Base-by-base conservation (phyloP, 176 grass and related monocot genomes). In the Phoenix roebelenii region DNA sequence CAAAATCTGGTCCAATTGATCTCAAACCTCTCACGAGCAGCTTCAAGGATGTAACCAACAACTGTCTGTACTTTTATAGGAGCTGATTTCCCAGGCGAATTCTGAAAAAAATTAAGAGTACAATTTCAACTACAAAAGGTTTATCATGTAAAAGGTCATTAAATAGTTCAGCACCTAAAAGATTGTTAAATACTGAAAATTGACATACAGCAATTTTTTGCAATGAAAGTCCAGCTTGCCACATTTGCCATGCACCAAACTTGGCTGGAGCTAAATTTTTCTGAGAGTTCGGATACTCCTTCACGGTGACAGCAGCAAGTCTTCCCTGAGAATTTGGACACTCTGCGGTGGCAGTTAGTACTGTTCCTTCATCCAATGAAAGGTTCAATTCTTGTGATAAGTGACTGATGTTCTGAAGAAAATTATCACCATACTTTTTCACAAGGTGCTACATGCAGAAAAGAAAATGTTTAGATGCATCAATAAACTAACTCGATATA, bases 21-120 rank as follows among this genome's bases (percentile, higher is more conserved):
- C 68, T 97, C 83, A 70, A 26, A 85, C 64, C 92, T 87, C 50
- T 85, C 72, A 48, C 76, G 61, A 57, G 87, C 92, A 61, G 92
- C 92, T 54, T 88, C 92, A 75, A 97, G 80, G 74, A 91, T 69
- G 62, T 97, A 97, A 26, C 49, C 32, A 51, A 88, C 65, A 59
- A 97, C 92, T 0, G 92, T 91, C 61, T 79, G 44, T 75, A 85
- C 87, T 85, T 91, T 97, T 66, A 97, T 91, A 24, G 87, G 81
- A 39, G 74, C 87, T 22, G 87, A 65, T 49, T 85, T 88, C 44
- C 76, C 23, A 15, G 56, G 69, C n/a, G 61, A 80, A 71, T 91
- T 63, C 92, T 97, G 74, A 4, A 79, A 79, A 76, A 50, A 70
- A 25, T 76, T 17, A 25, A 59, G 2, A 17, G 54, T 54, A 55